These are phyloP conservation scores for Erodium texanum DNA, from an alignment of 441 rosid species.

Conservation along the genomic window DNA sequence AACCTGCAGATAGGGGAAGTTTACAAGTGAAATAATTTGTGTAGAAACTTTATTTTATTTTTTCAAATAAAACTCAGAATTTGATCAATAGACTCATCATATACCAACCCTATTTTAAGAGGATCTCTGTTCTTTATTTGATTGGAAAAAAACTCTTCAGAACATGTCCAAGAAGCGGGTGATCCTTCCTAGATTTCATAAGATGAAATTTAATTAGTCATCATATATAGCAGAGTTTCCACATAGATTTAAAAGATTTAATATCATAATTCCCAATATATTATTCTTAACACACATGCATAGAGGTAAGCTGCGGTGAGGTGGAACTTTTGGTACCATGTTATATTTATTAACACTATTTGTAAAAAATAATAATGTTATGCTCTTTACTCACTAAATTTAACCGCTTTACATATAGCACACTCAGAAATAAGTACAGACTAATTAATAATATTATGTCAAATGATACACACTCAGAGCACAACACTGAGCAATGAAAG, in stretches of 20 bases:
- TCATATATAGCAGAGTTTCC: not conserved
- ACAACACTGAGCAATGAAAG: conserved; percentile 8
- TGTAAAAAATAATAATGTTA: not conserved
- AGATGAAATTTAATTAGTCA: conserved; percentile 10
- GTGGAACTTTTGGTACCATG: not conserved
- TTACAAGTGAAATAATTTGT: not conserved
- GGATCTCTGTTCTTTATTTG: conserved; percentile 91
- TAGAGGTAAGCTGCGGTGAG: not conserved
- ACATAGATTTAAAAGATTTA: not conserved
- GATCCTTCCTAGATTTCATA: conserved; percentile 53
- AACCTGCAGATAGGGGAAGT: conserved; percentile 40
- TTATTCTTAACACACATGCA: not conserved
- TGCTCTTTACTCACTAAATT: not conserved
- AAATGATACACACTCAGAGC: conserved; percentile 1
- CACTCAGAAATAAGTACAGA: not conserved
- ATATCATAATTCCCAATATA: not conserved
- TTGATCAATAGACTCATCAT: no score
- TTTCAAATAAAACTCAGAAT: not conserved
- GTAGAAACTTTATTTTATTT: not conserved
- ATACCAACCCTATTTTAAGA: conserved; percentile 65
- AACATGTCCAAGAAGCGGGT: conserved; percentile 95
- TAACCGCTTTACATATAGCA: not conserved
- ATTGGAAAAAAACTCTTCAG: conserved; percentile 70
- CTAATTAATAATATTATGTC: conserved; percentile 1
- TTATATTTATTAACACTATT: not conserved